phyloP scores from a whole-genome alignment of 306 rosid species.

The Citrullus mucosospermus region DNA sequence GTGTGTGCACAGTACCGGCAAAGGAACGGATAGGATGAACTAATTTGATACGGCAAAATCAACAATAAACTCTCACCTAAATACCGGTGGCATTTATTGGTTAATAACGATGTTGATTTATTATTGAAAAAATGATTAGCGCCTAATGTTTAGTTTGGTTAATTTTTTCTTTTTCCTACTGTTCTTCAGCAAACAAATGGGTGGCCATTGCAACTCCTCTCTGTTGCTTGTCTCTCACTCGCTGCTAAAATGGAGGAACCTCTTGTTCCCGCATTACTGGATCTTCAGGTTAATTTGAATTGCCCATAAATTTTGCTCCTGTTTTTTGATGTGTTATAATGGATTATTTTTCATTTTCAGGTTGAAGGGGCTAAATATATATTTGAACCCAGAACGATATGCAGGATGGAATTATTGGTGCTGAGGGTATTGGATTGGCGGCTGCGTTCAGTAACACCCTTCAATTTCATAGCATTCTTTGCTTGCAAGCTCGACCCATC shows the following conservation, averaged over 20 bases:
- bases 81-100: background rate
- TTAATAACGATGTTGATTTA: background rate
- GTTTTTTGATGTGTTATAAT: background rate
- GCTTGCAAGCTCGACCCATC: conserved; percentile 77
- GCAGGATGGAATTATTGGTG: conserved; percentile 81
- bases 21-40: conserved; percentile 12
- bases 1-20: conserved; percentile 18
- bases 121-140: background rate
- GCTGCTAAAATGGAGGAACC: conserved; percentile 99
- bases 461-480: conserved; percentile 71
- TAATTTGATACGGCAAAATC: background rate
- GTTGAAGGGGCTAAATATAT: conserved; percentile 71
- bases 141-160: background rate
- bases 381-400: conserved; percentile 73
- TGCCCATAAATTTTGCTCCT: background rate
- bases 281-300: conserved; percentile 52
- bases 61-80: background rate
- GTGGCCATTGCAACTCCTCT: conserved; percentile 86
- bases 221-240: conserved; percentile 86
- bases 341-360: conserved; percentile 13
- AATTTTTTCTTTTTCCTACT: background rate
- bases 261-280: conserved; percentile 78
- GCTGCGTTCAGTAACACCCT: conserved; percentile 90
- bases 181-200: conserved; percentile 58
- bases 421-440: conserved; percentile 83